These are phyloP conservation scores for Penicillium daleae DNA, from an alignment of 495 filamentous ascomycete genomes.

Conservation along the genomic window DNA sequence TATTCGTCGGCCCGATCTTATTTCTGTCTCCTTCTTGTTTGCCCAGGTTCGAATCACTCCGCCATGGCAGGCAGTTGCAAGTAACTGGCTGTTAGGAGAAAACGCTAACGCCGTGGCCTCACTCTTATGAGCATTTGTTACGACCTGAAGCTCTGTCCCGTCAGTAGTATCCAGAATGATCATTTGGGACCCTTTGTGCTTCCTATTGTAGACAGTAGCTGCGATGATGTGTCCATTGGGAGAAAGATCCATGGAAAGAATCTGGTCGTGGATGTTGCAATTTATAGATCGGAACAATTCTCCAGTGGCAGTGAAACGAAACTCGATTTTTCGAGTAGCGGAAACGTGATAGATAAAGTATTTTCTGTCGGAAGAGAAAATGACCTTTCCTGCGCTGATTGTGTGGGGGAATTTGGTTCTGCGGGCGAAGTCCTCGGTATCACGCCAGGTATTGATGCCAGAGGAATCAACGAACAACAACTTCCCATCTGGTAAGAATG, in stretches of 20 bases:
- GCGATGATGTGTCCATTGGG: not conserved
- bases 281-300: not conserved
- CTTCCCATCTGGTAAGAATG: not conserved
- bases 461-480: not conserved
- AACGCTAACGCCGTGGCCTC: not conserved
- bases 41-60: not conserved
- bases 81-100: not conserved
- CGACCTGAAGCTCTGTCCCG: not conserved
- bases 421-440: not conserved
- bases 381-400: not conserved
- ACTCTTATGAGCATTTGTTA: not conserved
- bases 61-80: not conserved
- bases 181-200: not conserved
- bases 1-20: not conserved
- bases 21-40: not conserved
- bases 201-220: not conserved
- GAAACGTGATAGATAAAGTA: not conserved
- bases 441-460: not conserved
- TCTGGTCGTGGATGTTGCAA: not conserved
- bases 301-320: not conserved
- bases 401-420: not conserved
- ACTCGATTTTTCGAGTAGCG: not conserved
- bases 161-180: not conserved
- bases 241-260: not conserved
- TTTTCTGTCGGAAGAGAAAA: not conserved